phyloP scores from a whole-genome alignment of 116 monocot genomes.

The Phalaenopsis hybrid region DNA sequence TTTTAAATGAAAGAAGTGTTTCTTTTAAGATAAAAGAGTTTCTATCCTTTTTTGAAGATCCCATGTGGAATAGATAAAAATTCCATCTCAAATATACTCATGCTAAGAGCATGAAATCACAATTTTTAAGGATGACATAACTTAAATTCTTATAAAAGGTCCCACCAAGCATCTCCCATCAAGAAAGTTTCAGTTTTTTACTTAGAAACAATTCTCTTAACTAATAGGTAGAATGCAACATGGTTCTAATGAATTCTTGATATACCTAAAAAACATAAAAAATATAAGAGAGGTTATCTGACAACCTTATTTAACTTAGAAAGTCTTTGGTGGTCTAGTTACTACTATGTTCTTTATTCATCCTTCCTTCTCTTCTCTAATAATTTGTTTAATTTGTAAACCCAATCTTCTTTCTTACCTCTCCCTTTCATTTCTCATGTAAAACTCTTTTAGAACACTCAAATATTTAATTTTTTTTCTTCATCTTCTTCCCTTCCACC shows the following conservation, averaged over 20 bases:
- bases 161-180: no score
- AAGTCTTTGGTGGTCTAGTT: background rate
- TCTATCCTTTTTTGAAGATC: background rate
- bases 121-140: background rate
- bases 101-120: background rate
- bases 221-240: background rate
- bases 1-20: background rate
- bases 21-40: background rate
- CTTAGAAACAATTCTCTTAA: background rate
- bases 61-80: background rate
- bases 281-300: background rate
- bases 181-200: background rate
- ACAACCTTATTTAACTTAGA: background rate
- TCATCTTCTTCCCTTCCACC: no score
- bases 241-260: background rate
- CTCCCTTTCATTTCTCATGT: no score
- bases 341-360: no score
- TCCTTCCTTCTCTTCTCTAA: no score
- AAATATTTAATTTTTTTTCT: no score
- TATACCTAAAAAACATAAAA: background rate
- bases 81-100: background rate
- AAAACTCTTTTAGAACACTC: no score
- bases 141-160: background rate
- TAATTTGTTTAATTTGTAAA: no score
- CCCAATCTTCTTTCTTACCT: no score